Conservation (phyloP, 352 stramenopile species). For the Halophytophthora batemanensis region DNA sequence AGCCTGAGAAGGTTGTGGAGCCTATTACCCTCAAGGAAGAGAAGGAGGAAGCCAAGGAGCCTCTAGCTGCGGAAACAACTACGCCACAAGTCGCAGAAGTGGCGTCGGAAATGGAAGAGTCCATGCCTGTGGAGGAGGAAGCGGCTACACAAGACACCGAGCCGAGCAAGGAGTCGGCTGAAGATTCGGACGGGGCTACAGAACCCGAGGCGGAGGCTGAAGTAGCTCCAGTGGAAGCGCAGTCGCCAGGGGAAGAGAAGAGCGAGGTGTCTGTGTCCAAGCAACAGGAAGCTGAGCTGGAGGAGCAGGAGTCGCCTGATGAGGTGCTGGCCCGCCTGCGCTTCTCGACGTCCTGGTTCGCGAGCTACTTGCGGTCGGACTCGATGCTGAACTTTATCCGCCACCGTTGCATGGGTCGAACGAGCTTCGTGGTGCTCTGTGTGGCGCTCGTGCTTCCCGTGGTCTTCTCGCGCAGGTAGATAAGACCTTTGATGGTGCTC, state of each 20-base stretch:
- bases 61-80: slow-evolving; percentile 4
- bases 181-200: slow-evolving; percentile 6
- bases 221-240: slow-evolving; percentile 1
- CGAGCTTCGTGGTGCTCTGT: slow-evolving; percentile 34
- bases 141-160: slow-evolving; percentile 6
- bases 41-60: slow-evolving; percentile 10
- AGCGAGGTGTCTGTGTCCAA: slow-evolving; percentile 3
- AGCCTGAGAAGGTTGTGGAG: no score
- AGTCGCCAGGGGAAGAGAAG: slow-evolving; percentile 8
- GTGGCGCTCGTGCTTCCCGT: slow-evolving; percentile 36
- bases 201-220: slow-evolving; percentile 8
- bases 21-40: background rate
- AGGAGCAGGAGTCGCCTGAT: background rate
- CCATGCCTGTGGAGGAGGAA: slow-evolving; percentile 3
- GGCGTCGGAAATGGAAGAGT: slow-evolving; percentile 8
- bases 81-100: slow-evolving; percentile 6
- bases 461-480: slow-evolving; percentile 26
- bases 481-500: slow-evolving; percentile 10
- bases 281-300: slow-evolving; percentile 3
- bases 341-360: slow-evolving; percentile 18
- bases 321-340: background rate
- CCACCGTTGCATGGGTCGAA: slow-evolving; percentile 33
- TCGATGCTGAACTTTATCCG: slow-evolving; percentile 30
- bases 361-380: slow-evolving; percentile 22
- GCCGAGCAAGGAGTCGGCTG: background rate